These are phyloP conservation scores for Exophiala viscosa DNA, from an alignment of 2,329 filamentous ascomycete genomes.

Conservation along the genomic window DNA sequence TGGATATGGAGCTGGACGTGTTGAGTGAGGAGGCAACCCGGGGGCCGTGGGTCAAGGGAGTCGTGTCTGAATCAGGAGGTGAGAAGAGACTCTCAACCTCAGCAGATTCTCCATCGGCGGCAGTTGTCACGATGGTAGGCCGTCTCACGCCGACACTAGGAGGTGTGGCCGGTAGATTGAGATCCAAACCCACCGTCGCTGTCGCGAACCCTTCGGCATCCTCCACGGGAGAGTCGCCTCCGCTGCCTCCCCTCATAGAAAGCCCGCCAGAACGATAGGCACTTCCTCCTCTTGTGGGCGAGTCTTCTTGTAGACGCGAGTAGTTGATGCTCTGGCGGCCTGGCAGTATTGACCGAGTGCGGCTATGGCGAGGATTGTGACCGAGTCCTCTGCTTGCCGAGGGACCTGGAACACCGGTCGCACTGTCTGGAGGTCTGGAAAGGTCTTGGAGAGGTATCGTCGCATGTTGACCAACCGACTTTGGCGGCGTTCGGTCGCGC, in stretches of 20 bases:
- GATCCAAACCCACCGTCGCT: constrained; percentile 43
- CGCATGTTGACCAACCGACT: constrained; percentile 27
- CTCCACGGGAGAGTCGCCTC: constrained; percentile 37
- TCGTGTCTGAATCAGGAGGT: constrained; percentile 54
- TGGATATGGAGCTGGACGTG: constrained; percentile 45
- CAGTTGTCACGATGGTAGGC: constrained; percentile 29
- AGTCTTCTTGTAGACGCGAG: constrained; percentile 24
- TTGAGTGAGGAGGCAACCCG: constrained; percentile 52
- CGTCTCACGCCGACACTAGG: constrained; percentile 21
- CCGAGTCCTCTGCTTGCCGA: constrained; percentile 30
- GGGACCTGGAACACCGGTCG: constrained; percentile 29
- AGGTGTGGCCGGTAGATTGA: constrained; percentile 32
- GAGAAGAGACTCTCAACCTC: constrained; percentile 32
- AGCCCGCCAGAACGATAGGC: constrained; percentile 4
- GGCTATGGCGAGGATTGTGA: constrained; percentile 30
- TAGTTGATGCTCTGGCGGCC: constrained; percentile 37
- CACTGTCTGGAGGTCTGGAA: constrained; percentile 37
- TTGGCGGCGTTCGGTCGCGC: constrained; percentile 26
- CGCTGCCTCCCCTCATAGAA: constrained; percentile 31
- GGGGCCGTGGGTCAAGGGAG: constrained; percentile 56
- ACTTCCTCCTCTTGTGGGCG: constrained; percentile 23
- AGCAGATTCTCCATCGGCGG: constrained; percentile 27
- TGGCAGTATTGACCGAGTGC: constrained; percentile 46
- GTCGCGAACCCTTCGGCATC: constrained; percentile 40
- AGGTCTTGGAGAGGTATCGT: constrained; percentile 72